Percentiles rank a stretch among this genome's conserved stretches.
phyloP scores from a whole-genome alignment of 2,329 filamentous ascomycete genomes.

The Aureobasidium namibiae region DNA sequence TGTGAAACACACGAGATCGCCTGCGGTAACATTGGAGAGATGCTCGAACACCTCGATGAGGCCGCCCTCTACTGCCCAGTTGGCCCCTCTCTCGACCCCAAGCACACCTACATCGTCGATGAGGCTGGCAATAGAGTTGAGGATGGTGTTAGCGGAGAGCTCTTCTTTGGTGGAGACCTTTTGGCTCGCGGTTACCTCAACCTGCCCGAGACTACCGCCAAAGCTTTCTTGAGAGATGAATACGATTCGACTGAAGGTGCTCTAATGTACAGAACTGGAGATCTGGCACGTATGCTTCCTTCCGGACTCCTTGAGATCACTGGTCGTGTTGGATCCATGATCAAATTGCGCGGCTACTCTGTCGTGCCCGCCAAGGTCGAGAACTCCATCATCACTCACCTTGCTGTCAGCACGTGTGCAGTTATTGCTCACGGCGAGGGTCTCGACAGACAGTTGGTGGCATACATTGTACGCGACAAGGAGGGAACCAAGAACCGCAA shows the following conservation, averaged over 20 bases:
- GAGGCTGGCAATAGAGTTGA: conserved; percentile 58
- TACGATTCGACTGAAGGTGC: conserved; percentile 53
- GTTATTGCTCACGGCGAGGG: conserved; percentile 70
- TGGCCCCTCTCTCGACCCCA: conserved; percentile 58
- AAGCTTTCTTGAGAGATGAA: conserved; percentile 59
- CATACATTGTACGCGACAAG: conserved; percentile 64
- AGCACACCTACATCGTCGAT: conserved; percentile 64
- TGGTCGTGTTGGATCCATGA: conserved; percentile 69
- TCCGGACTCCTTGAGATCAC: conserved; percentile 67
- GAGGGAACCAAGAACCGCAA: conserved; percentile 52
- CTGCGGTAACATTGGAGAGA: conserved; percentile 63
- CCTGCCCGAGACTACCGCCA: conserved; percentile 66
- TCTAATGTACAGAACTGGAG: conserved; percentile 68
- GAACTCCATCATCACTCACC: conserved; percentile 58
- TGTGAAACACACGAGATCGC: conserved; percentile 77
- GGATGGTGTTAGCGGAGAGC: conserved; percentile 57
- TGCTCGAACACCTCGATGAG: conserved; percentile 48
- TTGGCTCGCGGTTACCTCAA: conserved; percentile 73
- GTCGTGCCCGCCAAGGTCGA: conserved; percentile 72
- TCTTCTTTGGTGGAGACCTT: conserved; percentile 66
- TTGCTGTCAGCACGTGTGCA: conserved; percentile 64
- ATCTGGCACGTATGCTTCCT: conserved; percentile 58
- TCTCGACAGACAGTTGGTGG: conserved; percentile 65
- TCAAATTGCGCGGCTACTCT: conserved; percentile 71
- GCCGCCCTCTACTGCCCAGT: conserved; percentile 64